Percentiles rank a stretch among this genome's conserved stretches.
Conservation (phyloP, 257 asterid species). For the Sherardia arvensis region DNA sequence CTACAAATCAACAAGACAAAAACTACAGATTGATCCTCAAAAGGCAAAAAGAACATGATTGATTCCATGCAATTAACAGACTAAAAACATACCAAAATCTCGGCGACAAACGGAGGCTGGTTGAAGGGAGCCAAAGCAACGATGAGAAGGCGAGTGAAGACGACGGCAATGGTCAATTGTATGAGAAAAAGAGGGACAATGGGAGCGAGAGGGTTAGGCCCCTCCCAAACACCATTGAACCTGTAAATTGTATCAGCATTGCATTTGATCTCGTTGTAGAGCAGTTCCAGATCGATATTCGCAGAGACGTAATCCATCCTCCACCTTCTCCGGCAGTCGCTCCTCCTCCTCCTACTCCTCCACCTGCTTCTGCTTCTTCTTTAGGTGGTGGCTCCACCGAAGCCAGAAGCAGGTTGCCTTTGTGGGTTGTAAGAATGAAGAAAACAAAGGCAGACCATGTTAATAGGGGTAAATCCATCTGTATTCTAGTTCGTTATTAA, state of each 20-base stretch:
- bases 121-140: slow-evolving; percentile 44
- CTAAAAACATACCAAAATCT: slow-evolving; percentile 46
- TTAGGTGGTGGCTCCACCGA: not conserved
- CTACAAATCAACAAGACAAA: slow-evolving; percentile 28
- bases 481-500: not conserved
- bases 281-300: slow-evolving; percentile 18
- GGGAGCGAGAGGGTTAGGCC: slow-evolving; percentile 81
- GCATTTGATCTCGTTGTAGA: slow-evolving; percentile 47
- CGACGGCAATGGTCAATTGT: slow-evolving; percentile 56
- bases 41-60: not conserved
- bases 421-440: not conserved
- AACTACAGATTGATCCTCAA: not conserved
- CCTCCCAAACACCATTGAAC: slow-evolving; percentile 92
- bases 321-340: not conserved
- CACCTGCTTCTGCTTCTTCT: not conserved
- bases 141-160: slow-evolving; percentile 40
- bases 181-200: slow-evolving; percentile 77
- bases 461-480: not conserved
- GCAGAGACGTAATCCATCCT: not conserved
- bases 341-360: not conserved
- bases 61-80: not conserved
- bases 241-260: slow-evolving; percentile 64
- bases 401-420: not conserved
- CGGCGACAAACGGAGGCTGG: slow-evolving; percentile 71
- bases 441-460: not conserved